phyloP scores from a whole-genome alignment of 345 rosid genomes.

The Gossypium arboreum region DNA sequence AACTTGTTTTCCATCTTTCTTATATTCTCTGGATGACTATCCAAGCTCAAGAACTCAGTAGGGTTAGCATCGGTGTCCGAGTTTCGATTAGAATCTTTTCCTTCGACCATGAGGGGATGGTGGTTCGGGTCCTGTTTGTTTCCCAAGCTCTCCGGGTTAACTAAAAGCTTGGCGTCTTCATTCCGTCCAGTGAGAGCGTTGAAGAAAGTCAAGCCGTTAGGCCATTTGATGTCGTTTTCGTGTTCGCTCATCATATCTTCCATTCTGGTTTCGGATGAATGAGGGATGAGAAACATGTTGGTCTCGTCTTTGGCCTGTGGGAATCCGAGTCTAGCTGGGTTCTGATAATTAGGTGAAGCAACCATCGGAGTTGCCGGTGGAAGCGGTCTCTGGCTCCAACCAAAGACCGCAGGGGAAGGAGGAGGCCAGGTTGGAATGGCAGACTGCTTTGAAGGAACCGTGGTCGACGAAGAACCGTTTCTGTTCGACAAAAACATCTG shows the following conservation, averaged over 20 bases:
- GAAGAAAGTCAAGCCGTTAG: conserved; percentile 71
- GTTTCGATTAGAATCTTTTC: conserved; percentile 38
- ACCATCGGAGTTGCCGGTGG: conserved; percentile 50
- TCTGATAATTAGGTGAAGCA: conserved; percentile 60
- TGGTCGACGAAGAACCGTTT: conserved; percentile 46
- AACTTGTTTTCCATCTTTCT: conserved; percentile 68
- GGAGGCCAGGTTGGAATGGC: conserved; percentile 57
- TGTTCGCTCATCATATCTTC: conserved; percentile 63
- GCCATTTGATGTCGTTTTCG: conserved; percentile 87
- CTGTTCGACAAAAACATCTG: conserved; percentile 76
- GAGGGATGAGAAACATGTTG: conserved; percentile 67
- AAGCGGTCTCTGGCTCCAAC: conserved; percentile 61
- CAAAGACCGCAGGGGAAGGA: conserved; percentile 30
- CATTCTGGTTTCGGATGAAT: conserved; percentile 39
- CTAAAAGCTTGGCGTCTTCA: conserved; percentile 70
- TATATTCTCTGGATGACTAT: conserved; percentile 46
- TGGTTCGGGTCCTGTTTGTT: conserved; percentile 38
- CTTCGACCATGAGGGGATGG: conserved; percentile 30
- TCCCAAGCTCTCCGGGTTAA: conserved; percentile 52
- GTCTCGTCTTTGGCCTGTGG: conserved; percentile 63
- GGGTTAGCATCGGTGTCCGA: conserved; percentile 47
- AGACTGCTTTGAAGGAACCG: conserved; percentile 52
- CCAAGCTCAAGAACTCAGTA: conserved; percentile 70
- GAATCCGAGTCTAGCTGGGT: conserved; percentile 46
- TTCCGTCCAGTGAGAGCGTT: conserved; percentile 66